phyloP scores from a whole-genome alignment of 2,329 filamentous ascomycete species.

The Fusarium graminum region DNA sequence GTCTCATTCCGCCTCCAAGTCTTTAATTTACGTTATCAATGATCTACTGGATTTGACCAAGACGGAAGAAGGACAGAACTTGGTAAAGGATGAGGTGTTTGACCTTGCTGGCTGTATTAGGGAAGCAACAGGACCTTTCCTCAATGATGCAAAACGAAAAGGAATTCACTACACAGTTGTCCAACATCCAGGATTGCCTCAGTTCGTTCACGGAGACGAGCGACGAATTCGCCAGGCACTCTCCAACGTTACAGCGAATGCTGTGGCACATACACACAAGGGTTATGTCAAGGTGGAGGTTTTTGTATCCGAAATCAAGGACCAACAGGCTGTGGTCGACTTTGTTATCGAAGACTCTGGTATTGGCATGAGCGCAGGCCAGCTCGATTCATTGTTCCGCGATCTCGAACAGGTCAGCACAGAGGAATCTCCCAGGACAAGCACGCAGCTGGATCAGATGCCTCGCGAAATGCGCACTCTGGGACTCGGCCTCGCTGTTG shows the following conservation, averaged over 20 bases:
- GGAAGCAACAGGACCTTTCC: conserved; percentile 83
- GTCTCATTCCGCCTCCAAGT: conserved; percentile 92
- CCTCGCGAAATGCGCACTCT: conserved; percentile 63
- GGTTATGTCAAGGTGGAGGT: conserved; percentile 80
- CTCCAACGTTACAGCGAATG: conserved; percentile 86
- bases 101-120: conserved; percentile 77
- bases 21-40: conserved; percentile 93
- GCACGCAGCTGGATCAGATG: conserved; percentile 48
- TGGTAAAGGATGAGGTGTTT: conserved; percentile 85
- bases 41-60: conserved; percentile 91
- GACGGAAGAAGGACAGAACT: conserved; percentile 81
- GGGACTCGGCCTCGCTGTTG: conserved; percentile 87
- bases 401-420: conserved; percentile 70
- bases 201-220: conserved; percentile 81
- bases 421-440: conserved; percentile 54
- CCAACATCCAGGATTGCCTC: conserved; percentile 76
- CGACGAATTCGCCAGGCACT: conserved; percentile 85
- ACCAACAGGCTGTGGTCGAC: conserved; percentile 74
- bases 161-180: conserved; percentile 76
- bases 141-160: conserved; percentile 80
- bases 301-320: conserved; percentile 68
- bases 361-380: conserved; percentile 74
- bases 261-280: conserved; percentile 78
- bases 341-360: conserved; percentile 83
- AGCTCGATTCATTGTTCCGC: conserved; percentile 68